These are phyloP conservation scores for Nicotiana knightiana DNA, from an alignment of 257 asterid species.

Conservation along the genomic window DNA sequence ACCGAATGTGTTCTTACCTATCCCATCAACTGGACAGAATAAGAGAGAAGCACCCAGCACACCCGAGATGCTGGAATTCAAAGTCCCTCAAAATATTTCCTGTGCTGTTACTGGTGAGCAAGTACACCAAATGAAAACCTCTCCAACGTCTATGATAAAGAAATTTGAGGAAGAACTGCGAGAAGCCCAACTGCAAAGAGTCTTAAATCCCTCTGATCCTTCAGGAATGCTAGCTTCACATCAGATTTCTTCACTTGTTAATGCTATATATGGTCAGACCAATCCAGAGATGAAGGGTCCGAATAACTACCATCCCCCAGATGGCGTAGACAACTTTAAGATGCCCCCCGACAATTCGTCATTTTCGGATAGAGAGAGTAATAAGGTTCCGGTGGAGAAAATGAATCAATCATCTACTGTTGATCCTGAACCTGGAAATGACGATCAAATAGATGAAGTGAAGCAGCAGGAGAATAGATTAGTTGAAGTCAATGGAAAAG, in stretches of 20 bases:
- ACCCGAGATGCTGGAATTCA: conserved; percentile 30
- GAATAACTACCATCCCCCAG: conserved; percentile 24
- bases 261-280: conserved; percentile 17
- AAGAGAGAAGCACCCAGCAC: conserved; percentile 31
- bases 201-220: conserved; percentile 26
- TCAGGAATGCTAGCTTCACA: conserved; percentile 11
- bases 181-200: conserved; percentile 27
- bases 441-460: conserved; percentile 15
- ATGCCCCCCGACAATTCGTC: conserved; percentile 16
- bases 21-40: conserved; percentile 28
- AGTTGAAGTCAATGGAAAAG: conserved; percentile 28
- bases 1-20: conserved; percentile 21
- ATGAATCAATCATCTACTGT: conserved; percentile 25
- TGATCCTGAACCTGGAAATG: conserved; percentile 20
- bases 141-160: conserved; percentile 28
- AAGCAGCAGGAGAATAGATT: conserved; percentile 22
- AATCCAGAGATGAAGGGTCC: conserved; percentile 21
- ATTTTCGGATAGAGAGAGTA: conserved; percentile 26
- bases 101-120: conserved; percentile 28
- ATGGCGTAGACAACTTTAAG: conserved; percentile 24
- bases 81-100: conserved; percentile 27
- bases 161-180: conserved; percentile 35
- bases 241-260: conserved; percentile 14
- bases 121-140: conserved; percentile 30
- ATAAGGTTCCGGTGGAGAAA: conserved; percentile 26